Conservation (phyloP, 169 alveolate genomes). For the Ichthyophthirius multifiliis region DNA sequence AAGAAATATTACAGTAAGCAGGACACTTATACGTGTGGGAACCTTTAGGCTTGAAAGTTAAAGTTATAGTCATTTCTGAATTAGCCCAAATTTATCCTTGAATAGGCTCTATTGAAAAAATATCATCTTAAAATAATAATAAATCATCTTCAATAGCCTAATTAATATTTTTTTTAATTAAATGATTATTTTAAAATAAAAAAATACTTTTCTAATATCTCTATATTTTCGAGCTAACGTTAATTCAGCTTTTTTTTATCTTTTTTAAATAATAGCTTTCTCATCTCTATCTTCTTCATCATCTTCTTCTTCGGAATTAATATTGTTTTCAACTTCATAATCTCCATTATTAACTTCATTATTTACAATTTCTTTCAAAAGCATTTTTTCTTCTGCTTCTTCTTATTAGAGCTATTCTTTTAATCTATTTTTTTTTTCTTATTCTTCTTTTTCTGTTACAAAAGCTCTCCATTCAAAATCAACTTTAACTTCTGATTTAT, state of each 20-base stretch:
- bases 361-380: slow-evolving; percentile 77
- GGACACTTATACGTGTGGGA: slow-evolving; percentile 88
- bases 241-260: slow-evolving; percentile 76
- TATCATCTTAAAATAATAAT: slow-evolving; percentile 88
- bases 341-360: slow-evolving; percentile 81
- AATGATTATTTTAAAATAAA: too few relatives aligned
- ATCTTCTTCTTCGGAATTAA: slow-evolving; percentile 77
- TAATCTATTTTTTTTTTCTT: slow-evolving; percentile 83
- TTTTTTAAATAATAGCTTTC: slow-evolving; percentile 57
- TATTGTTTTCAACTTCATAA: slow-evolving; percentile 80
- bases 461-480: slow-evolving; percentile 92
- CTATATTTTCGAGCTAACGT: slow-evolving; percentile 37
- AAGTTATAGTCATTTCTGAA: slow-evolving; percentile 86
- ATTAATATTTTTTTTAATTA: not conserved
- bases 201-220: slow-evolving; percentile 20
- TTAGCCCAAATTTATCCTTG: slow-evolving; percentile 91
- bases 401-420: slow-evolving; percentile 76
- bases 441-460: slow-evolving; percentile 85
- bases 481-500: slow-evolving; percentile 88
- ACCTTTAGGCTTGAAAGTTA: slow-evolving; percentile 90
- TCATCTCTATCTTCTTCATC: slow-evolving; percentile 64
- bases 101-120: slow-evolving; percentile 87
- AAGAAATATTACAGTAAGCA: slow-evolving; percentile 90
- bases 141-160: slow-evolving; percentile 78
- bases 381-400: slow-evolving; percentile 90